Evolutionary conservation across 805 yeast genomes (phyloP).

Genomic region (Candida piceae): DNA sequence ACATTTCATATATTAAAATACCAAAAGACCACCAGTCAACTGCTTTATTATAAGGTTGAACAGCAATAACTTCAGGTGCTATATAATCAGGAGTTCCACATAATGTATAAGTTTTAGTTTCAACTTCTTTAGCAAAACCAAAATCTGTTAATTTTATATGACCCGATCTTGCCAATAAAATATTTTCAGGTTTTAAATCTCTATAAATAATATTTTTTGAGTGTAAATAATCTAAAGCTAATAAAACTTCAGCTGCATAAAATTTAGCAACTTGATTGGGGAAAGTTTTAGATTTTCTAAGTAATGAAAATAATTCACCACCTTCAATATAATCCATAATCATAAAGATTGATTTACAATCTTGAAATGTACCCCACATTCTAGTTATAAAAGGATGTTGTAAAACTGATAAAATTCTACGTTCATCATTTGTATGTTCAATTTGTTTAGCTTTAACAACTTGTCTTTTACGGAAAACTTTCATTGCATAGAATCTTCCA

Average conservation of each 20-base stretch:
- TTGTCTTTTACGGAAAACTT: slow-evolving; percentile 51
- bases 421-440: slow-evolving; percentile 59
- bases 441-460: slow-evolving; percentile 61
- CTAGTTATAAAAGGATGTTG: slow-evolving; percentile 58
- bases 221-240: slow-evolving; percentile 55
- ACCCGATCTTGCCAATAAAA: slow-evolving; percentile 52
- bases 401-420: slow-evolving; percentile 53
- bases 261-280: slow-evolving; percentile 62
- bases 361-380: slow-evolving; percentile 66
- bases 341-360: slow-evolving; percentile 52
- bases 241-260: slow-evolving; percentile 57
- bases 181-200: slow-evolving; percentile 59
- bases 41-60: slow-evolving; percentile 57
- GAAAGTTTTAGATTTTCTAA: slow-evolving; percentile 53
- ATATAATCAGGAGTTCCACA: slow-evolving; percentile 65
- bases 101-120: slow-evolving; percentile 54
- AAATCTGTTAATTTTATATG: slow-evolving; percentile 59
- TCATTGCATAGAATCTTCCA: slow-evolving; percentile 56
- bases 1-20: slow-evolving; percentile 55
- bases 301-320: slow-evolving; percentile 52
- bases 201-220: slow-evolving; percentile 54
- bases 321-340: slow-evolving; percentile 66
- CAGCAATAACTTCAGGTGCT: slow-evolving; percentile 60
- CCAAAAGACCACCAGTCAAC: slow-evolving; percentile 68
- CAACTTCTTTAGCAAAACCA: slow-evolving; percentile 60